These are phyloP conservation scores for Myrica gale DNA, from an alignment of 306 rosid species.

Conservation along the genomic window DNA sequence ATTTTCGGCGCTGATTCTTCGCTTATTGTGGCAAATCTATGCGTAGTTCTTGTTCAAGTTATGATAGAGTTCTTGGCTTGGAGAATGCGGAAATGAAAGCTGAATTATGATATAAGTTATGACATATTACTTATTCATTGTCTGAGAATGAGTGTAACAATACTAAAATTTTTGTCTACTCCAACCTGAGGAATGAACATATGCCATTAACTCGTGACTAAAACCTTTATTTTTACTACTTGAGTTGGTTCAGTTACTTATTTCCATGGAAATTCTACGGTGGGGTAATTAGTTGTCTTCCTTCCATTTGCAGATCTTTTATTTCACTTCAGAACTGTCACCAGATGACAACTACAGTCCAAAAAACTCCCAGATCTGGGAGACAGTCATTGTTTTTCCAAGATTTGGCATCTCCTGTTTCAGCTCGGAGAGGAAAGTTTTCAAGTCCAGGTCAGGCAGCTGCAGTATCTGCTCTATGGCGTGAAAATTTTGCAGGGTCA, in stretches of 20 bases:
- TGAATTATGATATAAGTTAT: neutral
- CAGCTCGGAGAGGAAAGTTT: slow-evolving; percentile 68
- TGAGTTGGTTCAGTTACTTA: neutral
- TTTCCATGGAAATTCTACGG: neutral
- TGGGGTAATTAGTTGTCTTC: neutral
- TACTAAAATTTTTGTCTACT: neutral
- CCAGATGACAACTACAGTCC: slow-evolving; percentile 59
- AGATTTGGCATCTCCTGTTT: slow-evolving; percentile 89
- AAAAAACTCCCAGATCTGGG: slow-evolving; percentile 75
- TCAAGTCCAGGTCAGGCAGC: slow-evolving; percentile 87
- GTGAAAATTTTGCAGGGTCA: slow-evolving; percentile 60
- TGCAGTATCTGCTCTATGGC: slow-evolving; percentile 80
- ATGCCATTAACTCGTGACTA: slow-evolving; percentile 1
- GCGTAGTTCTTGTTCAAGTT: neutral
- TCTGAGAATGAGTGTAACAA: neutral
- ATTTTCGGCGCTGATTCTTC: neutral
- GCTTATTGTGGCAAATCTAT: no score
- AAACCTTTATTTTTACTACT: slow-evolving; percentile 13
- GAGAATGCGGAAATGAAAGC: neutral
- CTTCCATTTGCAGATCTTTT: slow-evolving; percentile 33
- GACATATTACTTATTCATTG: neutral
- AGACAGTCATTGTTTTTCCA: slow-evolving; percentile 83
- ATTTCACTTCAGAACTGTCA: slow-evolving; percentile 17
- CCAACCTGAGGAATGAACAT: neutral
- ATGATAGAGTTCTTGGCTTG: neutral